Percentiles rank a stretch among this genome's conserved stretches.
These are phyloP conservation scores for Hypoxylon sp. DNA, from an alignment of 2,329 filamentous ascomycete genomes.

Conservation along the genomic window DNA sequence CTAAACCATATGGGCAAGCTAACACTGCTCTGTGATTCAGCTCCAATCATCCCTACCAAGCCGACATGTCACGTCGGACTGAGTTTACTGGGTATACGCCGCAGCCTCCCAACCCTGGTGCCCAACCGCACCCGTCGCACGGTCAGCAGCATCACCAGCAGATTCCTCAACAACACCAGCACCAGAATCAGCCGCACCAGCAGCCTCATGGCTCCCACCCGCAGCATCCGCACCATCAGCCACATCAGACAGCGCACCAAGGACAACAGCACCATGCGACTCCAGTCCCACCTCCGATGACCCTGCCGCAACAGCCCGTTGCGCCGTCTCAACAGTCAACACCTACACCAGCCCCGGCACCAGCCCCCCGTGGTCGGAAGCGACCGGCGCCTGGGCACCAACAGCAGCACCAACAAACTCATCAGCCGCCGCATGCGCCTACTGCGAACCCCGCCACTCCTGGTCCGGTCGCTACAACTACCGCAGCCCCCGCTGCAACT, in stretches of 20 bases:
- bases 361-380: constrained; percentile 54
- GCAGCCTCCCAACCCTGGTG: constrained; percentile 50
- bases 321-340: constrained; percentile 54
- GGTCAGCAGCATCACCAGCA: constrained; percentile 51
- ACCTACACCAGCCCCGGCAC: constrained; percentile 53
- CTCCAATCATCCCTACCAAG: constrained; percentile 63
- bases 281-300: constrained; percentile 56
- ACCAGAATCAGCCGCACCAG: constrained; percentile 54
- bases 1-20: constrained; percentile 47
- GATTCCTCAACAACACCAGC: constrained; percentile 54
- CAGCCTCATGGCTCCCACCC: constrained; percentile 46
- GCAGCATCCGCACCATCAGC: constrained; percentile 52
- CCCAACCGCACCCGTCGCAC: constrained; percentile 54
- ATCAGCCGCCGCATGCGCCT: constrained; percentile 44
- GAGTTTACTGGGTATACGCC: constrained; percentile 54
- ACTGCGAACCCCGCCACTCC: constrained; percentile 44
- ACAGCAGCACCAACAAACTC: constrained; percentile 42
- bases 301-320: constrained; percentile 51
- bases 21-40: constrained; percentile 57
- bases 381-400: constrained; percentile 51
- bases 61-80: constrained; percentile 65
- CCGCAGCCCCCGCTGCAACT: constrained; percentile 48
- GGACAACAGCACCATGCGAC: constrained; percentile 54
- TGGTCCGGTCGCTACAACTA: constrained; percentile 55
- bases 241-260: constrained; percentile 48